A percentile compares a stretch with the other conserved stretches of the same genome.
phyloP scores from a whole-genome alignment of 2,329 filamentous ascomycete genomes.

The Aspergillus ibericus region DNA sequence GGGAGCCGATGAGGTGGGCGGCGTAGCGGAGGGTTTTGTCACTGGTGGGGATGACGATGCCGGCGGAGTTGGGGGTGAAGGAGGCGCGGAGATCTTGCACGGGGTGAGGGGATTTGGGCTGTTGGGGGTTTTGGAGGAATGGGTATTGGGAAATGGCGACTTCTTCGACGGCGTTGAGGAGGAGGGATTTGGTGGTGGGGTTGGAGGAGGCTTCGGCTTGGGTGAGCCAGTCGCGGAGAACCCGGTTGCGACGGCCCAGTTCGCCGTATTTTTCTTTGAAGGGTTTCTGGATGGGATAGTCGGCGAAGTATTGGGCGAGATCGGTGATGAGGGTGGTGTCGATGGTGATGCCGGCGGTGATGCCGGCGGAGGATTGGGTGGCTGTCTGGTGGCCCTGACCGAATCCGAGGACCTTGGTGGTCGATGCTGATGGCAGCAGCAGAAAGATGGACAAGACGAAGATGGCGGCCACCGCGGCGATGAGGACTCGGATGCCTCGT shows the following conservation, averaged over 20 bases:
- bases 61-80: background rate
- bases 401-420: background rate
- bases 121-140: background rate
- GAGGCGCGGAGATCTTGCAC: conserved; percentile 4
- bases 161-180: background rate
- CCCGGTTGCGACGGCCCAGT: conserved; percentile 4
- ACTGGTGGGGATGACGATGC: conserved; percentile 13
- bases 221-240: conserved; percentile 4
- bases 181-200: background rate
- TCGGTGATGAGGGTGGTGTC: background rate
- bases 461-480: background rate
- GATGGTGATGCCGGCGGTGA: background rate
- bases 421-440: background rate
- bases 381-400: background rate
- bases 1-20: background rate
- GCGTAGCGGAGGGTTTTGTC: conserved; percentile 11
- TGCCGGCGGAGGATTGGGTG: background rate
- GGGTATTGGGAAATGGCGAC: background rate
- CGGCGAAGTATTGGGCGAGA: conserved; percentile 3
- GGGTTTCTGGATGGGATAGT: conserved; percentile 2
- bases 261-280: conserved; percentile 8
- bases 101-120: background rate
- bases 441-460: background rate
- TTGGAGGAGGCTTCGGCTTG: background rate
- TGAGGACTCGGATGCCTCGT: background rate